Conservation (phyloP, 208 protist species). For the Trypanosoma conorhini region DNA sequence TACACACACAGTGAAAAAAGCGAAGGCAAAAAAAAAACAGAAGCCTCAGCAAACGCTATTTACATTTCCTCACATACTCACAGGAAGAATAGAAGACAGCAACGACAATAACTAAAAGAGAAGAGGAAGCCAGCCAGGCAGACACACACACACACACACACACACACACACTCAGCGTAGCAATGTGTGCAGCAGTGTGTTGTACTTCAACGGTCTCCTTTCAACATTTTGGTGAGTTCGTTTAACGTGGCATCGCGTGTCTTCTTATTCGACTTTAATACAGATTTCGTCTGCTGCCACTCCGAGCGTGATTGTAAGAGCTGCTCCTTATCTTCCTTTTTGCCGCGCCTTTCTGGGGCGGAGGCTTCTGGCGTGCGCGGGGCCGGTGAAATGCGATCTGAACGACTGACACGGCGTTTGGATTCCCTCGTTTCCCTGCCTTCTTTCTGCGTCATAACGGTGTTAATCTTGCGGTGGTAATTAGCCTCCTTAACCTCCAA, state of each 20-base stretch:
- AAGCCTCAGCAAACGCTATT: background rate
- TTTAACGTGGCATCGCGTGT: constrained; percentile 40
- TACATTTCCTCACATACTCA: background rate
- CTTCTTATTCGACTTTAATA: constrained; percentile 30
- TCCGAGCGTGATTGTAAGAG: constrained; percentile 38
- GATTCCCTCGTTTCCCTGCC: constrained; percentile 28
- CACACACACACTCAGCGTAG: background rate
- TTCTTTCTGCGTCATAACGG: background rate
- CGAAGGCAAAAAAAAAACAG: background rate
- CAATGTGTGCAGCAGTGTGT: background rate
- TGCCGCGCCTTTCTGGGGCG: constrained; percentile 25
- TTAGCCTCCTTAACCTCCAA: constrained; percentile 82
- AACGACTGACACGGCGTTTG: constrained; percentile 11
- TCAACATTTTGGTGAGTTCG: constrained; percentile 39
- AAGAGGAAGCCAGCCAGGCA: background rate
- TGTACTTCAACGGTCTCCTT: background rate
- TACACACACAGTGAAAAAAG: background rate
- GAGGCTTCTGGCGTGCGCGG: constrained; percentile 23
- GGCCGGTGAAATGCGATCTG: background rate
- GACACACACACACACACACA: background rate
- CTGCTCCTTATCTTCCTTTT: constrained; percentile 40
- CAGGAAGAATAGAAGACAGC: background rate
- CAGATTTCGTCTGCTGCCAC: constrained; percentile 48
- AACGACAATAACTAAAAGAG: background rate
- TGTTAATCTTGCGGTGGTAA: constrained; percentile 15